Base-by-base conservation (phyloP, 164 flowering plant species). In the Sedum album region DNA sequence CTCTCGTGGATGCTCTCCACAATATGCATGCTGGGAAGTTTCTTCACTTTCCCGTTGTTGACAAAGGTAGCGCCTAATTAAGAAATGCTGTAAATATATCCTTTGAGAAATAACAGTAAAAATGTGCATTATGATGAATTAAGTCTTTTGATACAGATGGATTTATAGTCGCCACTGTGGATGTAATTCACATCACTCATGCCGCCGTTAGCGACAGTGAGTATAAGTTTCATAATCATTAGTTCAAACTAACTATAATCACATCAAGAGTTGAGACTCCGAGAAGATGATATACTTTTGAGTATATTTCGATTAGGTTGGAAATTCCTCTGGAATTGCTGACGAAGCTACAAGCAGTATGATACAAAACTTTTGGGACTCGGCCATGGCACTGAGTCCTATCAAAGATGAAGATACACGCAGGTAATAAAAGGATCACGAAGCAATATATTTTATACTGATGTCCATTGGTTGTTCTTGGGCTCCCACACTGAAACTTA, bases 321-420 rank as follows among this genome's bases (percentile, higher is more conserved):
- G 97, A 75, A 88, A 65, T 74, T 76, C 79, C 71, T 80, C 86
- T 68, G 93, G 84, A 70, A 76, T 81, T 70, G 81, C 67, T 57
- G 86, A 74, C 77, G 98, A 93, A 75, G 80, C 92, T 41, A 69
- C 94, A 44, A 89, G 71, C 80, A 66, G 79, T 35, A 81, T 85
- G 92, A 89, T 93, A 91, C 97, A 89, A 72, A 91, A 82, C 69
- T 91, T 93, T 76, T 93, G 96, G 96, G 98, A 93, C 80, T 84
- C 97, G 41, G 98, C 96, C 33, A 80, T 91, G 90, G 83, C 87
- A 53, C 80, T 85, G 72, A 76, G 83, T 72, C 84, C 89, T 51
- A 57, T 75, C 53, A 89, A 86, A 57, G 95, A 88, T 70, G 94
- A 88, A 20, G 98, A 93, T 21, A 73, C 86, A 33, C 78, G 80